Conservation (phyloP, 2,329 filamentous ascomycete genomes). For the Ophiostoma perfectum region DNA sequence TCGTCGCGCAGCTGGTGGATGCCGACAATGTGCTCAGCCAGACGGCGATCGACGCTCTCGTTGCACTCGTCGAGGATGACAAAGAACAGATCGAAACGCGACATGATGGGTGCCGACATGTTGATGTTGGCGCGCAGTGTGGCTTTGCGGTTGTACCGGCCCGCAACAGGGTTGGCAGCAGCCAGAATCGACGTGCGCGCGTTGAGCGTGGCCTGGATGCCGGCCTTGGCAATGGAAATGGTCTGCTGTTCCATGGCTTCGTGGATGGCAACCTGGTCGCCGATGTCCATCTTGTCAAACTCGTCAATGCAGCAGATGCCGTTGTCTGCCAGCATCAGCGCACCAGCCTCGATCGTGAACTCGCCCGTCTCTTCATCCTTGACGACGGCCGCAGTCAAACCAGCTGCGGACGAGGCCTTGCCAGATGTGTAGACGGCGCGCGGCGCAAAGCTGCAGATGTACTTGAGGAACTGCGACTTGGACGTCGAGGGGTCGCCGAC, state of each 20-base stretch:
- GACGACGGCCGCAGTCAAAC: constrained; percentile 92
- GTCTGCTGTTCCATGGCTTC: constrained; percentile 99
- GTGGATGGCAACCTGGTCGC: constrained; percentile 96
- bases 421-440: constrained; percentile 96
- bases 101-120: constrained; percentile 99
- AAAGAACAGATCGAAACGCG: constrained; percentile 97
- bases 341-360: constrained; percentile 97
- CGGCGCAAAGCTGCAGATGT: constrained; percentile 94
- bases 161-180: constrained; percentile 91
- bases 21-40: constrained; percentile 90
- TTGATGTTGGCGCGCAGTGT: constrained; percentile 94
- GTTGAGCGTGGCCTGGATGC: constrained; percentile 95
- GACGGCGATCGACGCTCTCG: constrained; percentile 79
- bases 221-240: constrained; percentile 96
- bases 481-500: constrained; percentile 95
- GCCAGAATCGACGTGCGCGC: constrained; percentile 92
- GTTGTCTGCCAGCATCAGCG: constrained; percentile 94
- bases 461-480: constrained; percentile 97
- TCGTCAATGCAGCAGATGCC: constrained; percentile 98
- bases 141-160: constrained; percentile 94
- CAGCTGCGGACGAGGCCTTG: constrained; percentile 93
- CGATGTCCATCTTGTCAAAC: constrained; percentile 99
- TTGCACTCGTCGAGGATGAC: constrained; percentile 96
- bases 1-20: constrained; percentile 91
- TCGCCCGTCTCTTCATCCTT: constrained; percentile 99